phyloP scores from a whole-genome alignment of 2,329 filamentous ascomycete species.

The Pestalotiopsis sp. region DNA sequence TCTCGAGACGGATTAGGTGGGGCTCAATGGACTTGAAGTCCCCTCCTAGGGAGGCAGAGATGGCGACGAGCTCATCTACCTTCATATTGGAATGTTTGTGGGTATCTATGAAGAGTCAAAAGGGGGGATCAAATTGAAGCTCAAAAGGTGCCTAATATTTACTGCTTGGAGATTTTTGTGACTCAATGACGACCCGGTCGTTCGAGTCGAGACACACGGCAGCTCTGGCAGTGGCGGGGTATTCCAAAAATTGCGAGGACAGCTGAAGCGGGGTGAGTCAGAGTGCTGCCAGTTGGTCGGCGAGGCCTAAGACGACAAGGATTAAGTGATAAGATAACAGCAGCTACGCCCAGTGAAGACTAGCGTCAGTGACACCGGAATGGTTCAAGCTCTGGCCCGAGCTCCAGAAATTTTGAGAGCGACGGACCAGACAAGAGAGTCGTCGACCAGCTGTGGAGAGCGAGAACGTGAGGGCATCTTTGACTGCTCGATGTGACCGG shows the following conservation, averaged over 20 bases:
- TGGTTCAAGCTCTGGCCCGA: conserved; percentile 23
- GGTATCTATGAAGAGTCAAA: background rate
- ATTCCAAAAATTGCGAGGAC: conserved; percentile 4
- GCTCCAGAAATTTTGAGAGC: conserved; percentile 22
- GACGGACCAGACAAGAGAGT: background rate
- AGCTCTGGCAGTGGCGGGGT: conserved; percentile 26
- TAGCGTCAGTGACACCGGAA: background rate
- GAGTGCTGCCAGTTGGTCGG: conserved; percentile 6
- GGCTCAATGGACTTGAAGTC: conserved; percentile 86
- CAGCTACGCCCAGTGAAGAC: background rate
- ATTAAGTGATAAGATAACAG: background rate
- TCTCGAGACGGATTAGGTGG: conserved; percentile 76
- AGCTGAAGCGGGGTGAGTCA: conserved; percentile 13
- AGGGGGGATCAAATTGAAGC: background rate
- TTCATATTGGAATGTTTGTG: conserved; percentile 49
- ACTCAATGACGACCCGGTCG: conserved; percentile 12
- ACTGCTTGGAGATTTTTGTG: background rate
- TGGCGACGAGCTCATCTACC: conserved; percentile 54
- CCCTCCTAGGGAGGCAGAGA: conserved; percentile 53
- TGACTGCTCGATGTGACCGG: conserved; percentile 2
- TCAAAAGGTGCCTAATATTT: conserved; percentile 7
- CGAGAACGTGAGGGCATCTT: background rate
- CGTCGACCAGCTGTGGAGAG: background rate
- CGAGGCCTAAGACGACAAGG: background rate
- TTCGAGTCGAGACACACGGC: conserved; percentile 20